Percentiles rank a stretch among this genome's conserved stretches.
phyloP scores from a whole-genome alignment of 257 asterid species.

The Hygrophila difformis region DNA sequence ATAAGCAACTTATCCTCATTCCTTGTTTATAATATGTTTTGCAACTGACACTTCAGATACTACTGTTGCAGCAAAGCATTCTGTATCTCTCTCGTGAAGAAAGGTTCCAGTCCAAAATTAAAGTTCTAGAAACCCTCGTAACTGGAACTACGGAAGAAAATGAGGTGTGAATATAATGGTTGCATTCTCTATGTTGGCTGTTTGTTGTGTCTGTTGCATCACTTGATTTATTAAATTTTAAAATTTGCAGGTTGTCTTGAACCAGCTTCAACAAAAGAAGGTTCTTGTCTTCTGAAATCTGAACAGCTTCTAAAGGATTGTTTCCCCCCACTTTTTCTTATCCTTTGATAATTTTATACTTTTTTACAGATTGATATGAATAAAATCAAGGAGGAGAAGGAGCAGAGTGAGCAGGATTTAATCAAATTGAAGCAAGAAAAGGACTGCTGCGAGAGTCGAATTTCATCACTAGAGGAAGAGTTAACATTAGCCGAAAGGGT shows the following conservation, averaged over 20 bases:
- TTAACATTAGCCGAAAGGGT: slow-evolving; percentile 34
- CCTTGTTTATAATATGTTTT: slow-evolving; percentile 4
- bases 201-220: neutral
- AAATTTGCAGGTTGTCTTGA: slow-evolving; percentile 52
- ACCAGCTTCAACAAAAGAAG: slow-evolving; percentile 40
- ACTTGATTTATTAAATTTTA: slow-evolving; percentile 8
- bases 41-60: slow-evolving; percentile 15
- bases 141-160: slow-evolving; percentile 74
- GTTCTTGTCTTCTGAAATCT: slow-evolving; percentile 20
- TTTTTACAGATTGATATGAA: slow-evolving; percentile 62
- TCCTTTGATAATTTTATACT: slow-evolving; percentile 13
- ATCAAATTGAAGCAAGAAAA: slow-evolving; percentile 50
- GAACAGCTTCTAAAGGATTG: slow-evolving; percentile 1
- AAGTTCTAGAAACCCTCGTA: slow-evolving; percentile 74
- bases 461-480: slow-evolving; percentile 49
- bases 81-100: slow-evolving; percentile 74
- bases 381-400: slow-evolving; percentile 59
- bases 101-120: slow-evolving; percentile 55
- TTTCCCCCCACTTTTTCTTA: slow-evolving; percentile 6
- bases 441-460: slow-evolving; percentile 42
- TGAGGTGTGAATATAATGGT: slow-evolving; percentile 42
- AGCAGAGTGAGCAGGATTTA: slow-evolving; percentile 43
- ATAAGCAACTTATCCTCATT: slow-evolving; percentile 10
- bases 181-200: slow-evolving; percentile 5
- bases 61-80: slow-evolving; percentile 62